Base-by-base conservation (phyloP, 2,329 filamentous ascomycete genomes). In the Aspergillus vadensis region DNA sequence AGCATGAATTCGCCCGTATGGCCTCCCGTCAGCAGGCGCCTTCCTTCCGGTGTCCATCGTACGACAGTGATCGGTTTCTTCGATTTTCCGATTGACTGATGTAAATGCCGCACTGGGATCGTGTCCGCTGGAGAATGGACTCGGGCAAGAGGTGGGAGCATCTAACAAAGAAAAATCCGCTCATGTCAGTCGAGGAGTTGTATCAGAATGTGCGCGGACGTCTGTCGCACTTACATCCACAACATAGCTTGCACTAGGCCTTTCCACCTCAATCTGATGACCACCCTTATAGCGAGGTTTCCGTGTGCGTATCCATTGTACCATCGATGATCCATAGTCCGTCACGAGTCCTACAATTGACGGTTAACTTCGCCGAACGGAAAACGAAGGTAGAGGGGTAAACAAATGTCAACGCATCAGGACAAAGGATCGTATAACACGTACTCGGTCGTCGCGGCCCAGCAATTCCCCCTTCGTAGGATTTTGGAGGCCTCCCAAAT, bases 51-150 rank as follows among this genome's bases (percentile, higher is more conserved):
- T 15, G 96, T 99, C 95, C 95, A 99, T 75, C 92, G 87, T 43
- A 99, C 94, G 8, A 98, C 91, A 65, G 97, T 98, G 72, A 99
- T 91, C 1, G 95, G 95, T 69, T 98, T 95, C 73, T 97, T 96
- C 71, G 96, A 93, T 74, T 99, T 99, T 80, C 98, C 98, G 6
- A 98, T 85, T 0, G 95, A 98, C n/a, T 95, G 96, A 74, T 99
- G 95, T 43, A 99, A 85, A 74, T 97, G 93, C 70, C 95, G 94
- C n/a, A 91, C 91, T 12, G 95, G 94, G 49, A 99, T 90, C 1
- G 91, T 90, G 74, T 97, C 92, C 60, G 89, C 92, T 19, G 93
- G 88, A 64, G 85, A 88, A 65, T 88, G 85, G 55, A 88, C 81
- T 72, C 91, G 85, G 38, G 91, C 92, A 47, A 89, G 82, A 1